Base-by-base conservation (phyloP, 225 moss, liverwort and hornwort species). In the Sphagnum contortum region DNA sequence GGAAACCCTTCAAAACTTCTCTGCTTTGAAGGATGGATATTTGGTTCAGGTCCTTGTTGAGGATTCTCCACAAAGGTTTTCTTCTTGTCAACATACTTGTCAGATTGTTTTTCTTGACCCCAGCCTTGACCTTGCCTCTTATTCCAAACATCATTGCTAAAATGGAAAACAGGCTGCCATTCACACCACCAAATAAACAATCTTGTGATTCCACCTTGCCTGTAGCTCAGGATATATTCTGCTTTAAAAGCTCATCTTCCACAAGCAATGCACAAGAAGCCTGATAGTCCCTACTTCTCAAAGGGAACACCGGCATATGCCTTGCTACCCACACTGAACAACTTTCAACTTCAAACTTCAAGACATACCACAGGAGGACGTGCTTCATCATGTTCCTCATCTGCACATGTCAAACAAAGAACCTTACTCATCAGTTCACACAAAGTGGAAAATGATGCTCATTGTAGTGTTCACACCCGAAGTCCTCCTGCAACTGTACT, bases 71-170 rank as follows among this genome's bases (percentile, higher is more conserved):
- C 57, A 29, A 75, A 72, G 57, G 65, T 49, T 65, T 73, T 74
- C 53, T 64, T 53, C 63, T 73, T 85, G 48, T 71, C 77, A 59
- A 54, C 67, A 73, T 66, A 77, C 61, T 76, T 79, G 61, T 65
- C 59, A 45, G 68, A 62, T 57, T 61, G 59, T 68, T 83, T 89
- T 68, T 79, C 92, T 75, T 90, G 96, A 50, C 96, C 96, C 96
- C 96, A 96, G 55, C 77, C 87, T 79, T 92, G 96, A 5, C 96
- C 96, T 76, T 96, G 90, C 78, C 88, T 83, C 77, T 96, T 96
- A 59, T 88, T 87, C 72, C 62, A 81, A n/a, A 87, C 67, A 66
- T 88, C 73, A 46, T 81, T 64, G 63, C 79, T 81, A 47, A 92
- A 72, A 2, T 61, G 44, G 29, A 85, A 45, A 55, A 73, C 66